These are phyloP conservation scores for Evernia prunastri DNA, from an alignment of 495 filamentous ascomycete species.

Conservation along the genomic window DNA sequence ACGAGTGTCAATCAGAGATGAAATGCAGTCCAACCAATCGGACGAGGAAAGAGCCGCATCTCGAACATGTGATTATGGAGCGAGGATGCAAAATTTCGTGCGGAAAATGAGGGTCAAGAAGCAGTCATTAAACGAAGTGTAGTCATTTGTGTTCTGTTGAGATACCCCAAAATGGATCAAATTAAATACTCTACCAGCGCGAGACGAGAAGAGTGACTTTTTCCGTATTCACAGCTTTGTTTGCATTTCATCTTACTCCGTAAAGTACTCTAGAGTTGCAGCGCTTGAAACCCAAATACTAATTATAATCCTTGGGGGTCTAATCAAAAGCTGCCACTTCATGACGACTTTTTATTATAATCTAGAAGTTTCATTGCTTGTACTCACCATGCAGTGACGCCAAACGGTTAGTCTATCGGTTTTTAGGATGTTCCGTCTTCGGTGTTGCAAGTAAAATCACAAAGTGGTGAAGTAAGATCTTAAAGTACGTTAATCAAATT, in stretches of 20 bases:
- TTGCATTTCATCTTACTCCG: not conserved
- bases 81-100: conserved; percentile 41
- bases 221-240: too few relatives aligned
- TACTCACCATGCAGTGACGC: too few relatives aligned
- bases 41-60: conserved; percentile 44
- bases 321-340: too few relatives aligned
- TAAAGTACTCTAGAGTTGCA: not conserved
- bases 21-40: conserved; percentile 35
- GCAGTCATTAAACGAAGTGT: not conserved
- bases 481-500: too few relatives aligned
- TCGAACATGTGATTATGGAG: conserved; percentile 44
- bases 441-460: too few relatives aligned
- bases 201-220: not conserved
- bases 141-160: conserved; percentile 1
- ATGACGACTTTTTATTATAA: too few relatives aligned
- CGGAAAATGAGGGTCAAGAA: conserved; percentile 29
- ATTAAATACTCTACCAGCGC: not conserved
- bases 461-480: too few relatives aligned
- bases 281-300: too few relatives aligned
- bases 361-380: too few relatives aligned
- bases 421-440: too few relatives aligned
- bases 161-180: not conserved
- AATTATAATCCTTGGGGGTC: too few relatives aligned
- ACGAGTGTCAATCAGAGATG: conserved; percentile 38
- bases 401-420: too few relatives aligned